Conservation (phyloP, 345 rosid genomes). For the Gossypium longicalyx region DNA sequence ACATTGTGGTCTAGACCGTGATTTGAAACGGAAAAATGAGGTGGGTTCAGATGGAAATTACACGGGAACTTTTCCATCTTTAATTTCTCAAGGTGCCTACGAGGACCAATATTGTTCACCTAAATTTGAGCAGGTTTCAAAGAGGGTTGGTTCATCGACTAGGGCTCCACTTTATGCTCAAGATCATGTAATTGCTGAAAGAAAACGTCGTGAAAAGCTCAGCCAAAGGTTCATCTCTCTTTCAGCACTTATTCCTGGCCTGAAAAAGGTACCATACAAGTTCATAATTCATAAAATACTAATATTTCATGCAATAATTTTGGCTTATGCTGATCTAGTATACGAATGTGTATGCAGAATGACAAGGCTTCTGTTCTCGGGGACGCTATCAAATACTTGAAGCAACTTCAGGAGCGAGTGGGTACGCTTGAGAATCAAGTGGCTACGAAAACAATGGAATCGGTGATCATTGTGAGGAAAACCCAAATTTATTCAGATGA, state of each 20-base stretch:
- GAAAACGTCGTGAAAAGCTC: conserved; percentile 78
- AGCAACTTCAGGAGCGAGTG: conserved; percentile 64
- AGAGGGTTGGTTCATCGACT: conserved; percentile 18
- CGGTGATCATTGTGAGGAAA: conserved; percentile 48
- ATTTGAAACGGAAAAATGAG: conserved; percentile 22
- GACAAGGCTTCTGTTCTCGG: conserved; percentile 72
- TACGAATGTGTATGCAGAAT: conserved; percentile 29
- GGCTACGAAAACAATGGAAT: conserved; percentile 44
- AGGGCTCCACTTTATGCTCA: conserved; percentile 46
- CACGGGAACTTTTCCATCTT: background rate
- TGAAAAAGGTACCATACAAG: conserved; percentile 48
- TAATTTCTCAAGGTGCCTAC: conserved; percentile 1
- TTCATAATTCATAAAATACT: background rate
- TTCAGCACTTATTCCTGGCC: conserved; percentile 68
- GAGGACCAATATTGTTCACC: conserved; percentile 10
- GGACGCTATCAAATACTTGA: conserved; percentile 55
- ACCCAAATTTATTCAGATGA: conserved; percentile 36
- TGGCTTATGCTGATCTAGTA: background rate
- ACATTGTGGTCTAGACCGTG: conserved; percentile 9
- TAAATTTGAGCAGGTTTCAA: conserved; percentile 14
- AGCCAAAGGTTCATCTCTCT: conserved; percentile 65
- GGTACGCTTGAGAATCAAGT: conserved; percentile 49
- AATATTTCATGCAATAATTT: background rate
- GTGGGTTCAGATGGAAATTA: background rate
- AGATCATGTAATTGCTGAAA: conserved; percentile 82